Evolutionary conservation across 2,329 filamentous ascomycete genomes (phyloP), one percentile per base, ranked within the genome.

Genomic region (Raffaelea arxii): DNA sequence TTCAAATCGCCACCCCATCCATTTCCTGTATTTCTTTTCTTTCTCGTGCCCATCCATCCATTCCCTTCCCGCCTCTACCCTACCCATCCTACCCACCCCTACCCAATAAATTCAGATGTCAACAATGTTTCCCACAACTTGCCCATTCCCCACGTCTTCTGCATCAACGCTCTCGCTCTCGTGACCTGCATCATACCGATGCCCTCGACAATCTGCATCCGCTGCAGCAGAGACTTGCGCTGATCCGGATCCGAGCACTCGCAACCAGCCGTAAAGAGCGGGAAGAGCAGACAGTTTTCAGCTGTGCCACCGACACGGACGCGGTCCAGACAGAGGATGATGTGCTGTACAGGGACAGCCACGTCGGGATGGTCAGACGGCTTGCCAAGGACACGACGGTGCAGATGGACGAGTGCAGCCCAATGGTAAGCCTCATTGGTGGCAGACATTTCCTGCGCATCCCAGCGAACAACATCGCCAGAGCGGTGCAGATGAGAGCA

Each of bases 211-310:
- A 73, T 73, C 58, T 71, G 69, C 58, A 92, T 70, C 41, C 86
- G 70, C 53, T 78, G 74, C 56, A 86, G 66, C 32, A 91, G 77
- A 56, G 77, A 71, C 22, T 66, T 65, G 43, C 80, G 70, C 54
- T 83, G 75, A 3, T 62, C 63, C 27, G 67, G 56, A 42, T 80
- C 74, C 46, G 66, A 66, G 1, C 80, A 78, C 60, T 92, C 84
- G 53, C 85, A 90, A 0, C 86, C 87, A 1, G 86, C 86, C 1
- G 84, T 86, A 62, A 92, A 92, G 65, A 92, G 80, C 0, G 87
- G 86, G 53, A 92, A 90, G 35, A 92, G 62, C 18, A 86, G 66
- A 56, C 84, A 87, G 9, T 78, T 80, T 62, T 91, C 86, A 0
- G 85, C 84, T 16, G 79, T 80, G 25, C 81, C 81, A 6, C 84